Evolutionary conservation across 768 basidiomycete genomes (phyloP).

Genomic region (Pholiota conissans): DNA sequence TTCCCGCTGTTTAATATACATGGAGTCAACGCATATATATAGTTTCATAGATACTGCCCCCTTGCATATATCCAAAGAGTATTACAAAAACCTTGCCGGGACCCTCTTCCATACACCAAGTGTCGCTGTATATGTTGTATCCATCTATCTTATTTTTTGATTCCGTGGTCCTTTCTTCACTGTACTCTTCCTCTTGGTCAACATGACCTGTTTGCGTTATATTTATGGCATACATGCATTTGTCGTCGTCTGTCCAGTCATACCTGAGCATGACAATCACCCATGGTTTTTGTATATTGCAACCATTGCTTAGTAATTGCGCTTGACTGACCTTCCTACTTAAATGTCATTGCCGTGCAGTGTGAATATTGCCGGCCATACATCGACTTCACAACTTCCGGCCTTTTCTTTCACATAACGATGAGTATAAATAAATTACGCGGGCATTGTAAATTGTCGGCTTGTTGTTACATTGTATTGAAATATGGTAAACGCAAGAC

Average conservation of each 20-base stretch:
- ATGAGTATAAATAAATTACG: constrained; percentile 19
- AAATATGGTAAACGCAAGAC: constrained; percentile 1
- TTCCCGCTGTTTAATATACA: neutral
- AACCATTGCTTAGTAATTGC: neutral
- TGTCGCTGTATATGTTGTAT: constrained; percentile 24
- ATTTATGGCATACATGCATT: constrained; percentile 9
- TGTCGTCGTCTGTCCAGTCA: neutral
- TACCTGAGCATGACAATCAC: too few relatives aligned
- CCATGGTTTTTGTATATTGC: neutral
- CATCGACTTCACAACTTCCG: neutral
- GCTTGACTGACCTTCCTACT: neutral
- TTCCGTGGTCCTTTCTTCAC: constrained; percentile 4
- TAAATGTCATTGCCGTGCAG: too few relatives aligned
- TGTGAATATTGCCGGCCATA: too few relatives aligned
- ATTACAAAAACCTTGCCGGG: constrained; percentile 11
- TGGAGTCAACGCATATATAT: constrained; percentile 5
- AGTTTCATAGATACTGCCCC: constrained; percentile 3
- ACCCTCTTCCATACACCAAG: constrained; percentile 13
- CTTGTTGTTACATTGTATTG: constrained; percentile 28
- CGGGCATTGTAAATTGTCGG: constrained; percentile 11
- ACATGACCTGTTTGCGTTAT: neutral
- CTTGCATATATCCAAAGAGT: constrained; percentile 5
- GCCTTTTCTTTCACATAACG: neutral
- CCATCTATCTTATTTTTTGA: constrained; percentile 20
- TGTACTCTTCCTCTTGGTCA: neutral